phyloP scores from a whole-genome alignment of 805 yeast genomes.

The Myxozyma geophila region DNA sequence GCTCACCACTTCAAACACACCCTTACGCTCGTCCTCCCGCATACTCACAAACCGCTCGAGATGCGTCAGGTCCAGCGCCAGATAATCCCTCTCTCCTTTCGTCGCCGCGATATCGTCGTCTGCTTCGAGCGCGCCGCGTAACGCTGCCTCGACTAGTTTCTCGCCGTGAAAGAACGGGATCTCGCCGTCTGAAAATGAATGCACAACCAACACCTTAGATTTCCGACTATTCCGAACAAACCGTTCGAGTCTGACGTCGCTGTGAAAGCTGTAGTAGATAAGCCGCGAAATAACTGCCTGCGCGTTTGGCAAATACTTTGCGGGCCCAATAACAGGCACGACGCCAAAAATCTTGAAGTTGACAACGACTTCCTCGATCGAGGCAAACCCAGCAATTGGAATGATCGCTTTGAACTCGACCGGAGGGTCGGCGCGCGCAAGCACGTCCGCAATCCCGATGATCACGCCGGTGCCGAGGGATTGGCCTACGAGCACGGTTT shows the following conservation, averaged over 20 bases:
- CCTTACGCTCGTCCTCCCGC: slow-evolving; percentile 19
- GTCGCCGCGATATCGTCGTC: slow-evolving; percentile 5
- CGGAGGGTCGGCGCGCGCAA: slow-evolving; percentile 7
- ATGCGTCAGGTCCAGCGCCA: neutral
- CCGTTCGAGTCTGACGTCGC: slow-evolving; percentile 23
- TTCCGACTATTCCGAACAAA: slow-evolving; percentile 20
- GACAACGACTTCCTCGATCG: slow-evolving; percentile 24
- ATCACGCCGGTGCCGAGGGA: slow-evolving; percentile 34
- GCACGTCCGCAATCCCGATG: slow-evolving; percentile 28
- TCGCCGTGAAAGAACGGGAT: slow-evolving; percentile 31
- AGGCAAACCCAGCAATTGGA: slow-evolving; percentile 31
- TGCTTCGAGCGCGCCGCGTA: slow-evolving; percentile 23
- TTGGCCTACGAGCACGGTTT: slow-evolving; percentile 25
- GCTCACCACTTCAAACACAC: slow-evolving; percentile 19
- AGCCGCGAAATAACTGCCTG: neutral
- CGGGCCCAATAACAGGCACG: slow-evolving; percentile 21
- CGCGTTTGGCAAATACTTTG: slow-evolving; percentile 8
- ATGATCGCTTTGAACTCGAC: slow-evolving; percentile 22
- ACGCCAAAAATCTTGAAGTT: slow-evolving; percentile 18
- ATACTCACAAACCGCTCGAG: slow-evolving; percentile 13
- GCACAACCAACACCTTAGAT: slow-evolving; percentile 21
- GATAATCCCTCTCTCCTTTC: neutral
- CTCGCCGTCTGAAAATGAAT: slow-evolving; percentile 20
- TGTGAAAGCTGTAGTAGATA: slow-evolving; percentile 17
- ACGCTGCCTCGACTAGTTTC: slow-evolving; percentile 24